Evolutionary conservation across 768 basidiomycete genomes (phyloP), one percentile per base, ranked within the genome.

Genomic region (Pisolithus marmoratus): DNA sequence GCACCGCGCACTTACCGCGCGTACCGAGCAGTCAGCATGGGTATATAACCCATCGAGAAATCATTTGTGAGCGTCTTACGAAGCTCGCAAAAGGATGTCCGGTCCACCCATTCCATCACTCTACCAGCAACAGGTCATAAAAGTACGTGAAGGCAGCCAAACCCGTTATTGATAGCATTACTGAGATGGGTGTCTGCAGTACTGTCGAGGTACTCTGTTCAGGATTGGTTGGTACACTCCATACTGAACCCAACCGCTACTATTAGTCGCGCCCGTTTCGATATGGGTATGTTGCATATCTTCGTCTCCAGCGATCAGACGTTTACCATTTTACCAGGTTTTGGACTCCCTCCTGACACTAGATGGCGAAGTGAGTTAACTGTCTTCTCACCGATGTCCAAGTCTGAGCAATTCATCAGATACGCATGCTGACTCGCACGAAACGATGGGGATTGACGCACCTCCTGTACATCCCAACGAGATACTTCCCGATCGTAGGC

Each of bases 301-400:
- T 34, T 15, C 41, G 2, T 23, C 19, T 19, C 15, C 14, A 5
- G 29, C 8, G 8, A 3, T 11, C 14, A 20, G 19, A 20, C 23
- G 17, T 38, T 37, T 17, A 41, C 22, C 22, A 47, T 29, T 34
- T 7, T 4, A 19, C 24, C 7, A 55, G 54, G 42, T 20, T 22
- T 40, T 53, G 11, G 54, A 55, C 20, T 49, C 48, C 23, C 49
- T 45, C 27, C 43, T 55, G 23, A 55, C 54, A 19, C 24, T 55
- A 11, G 52, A 54, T 34, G 34, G 53, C 37, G 54, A 55, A 43
- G 52, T 46, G 11, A n/a, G 19, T 19, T 6, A 5, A 8, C 20
- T 26, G n/a, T 20, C 11, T 19, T 36, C 38, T 34, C 23, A 23
- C 12, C 4, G 27, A 46, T 46, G n/a, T 22, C n/a, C 27, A 38